Evolutionary conservation across 106 monocot genomes (phyloP).

Genomic region (Vanilla planifolia): DNA sequence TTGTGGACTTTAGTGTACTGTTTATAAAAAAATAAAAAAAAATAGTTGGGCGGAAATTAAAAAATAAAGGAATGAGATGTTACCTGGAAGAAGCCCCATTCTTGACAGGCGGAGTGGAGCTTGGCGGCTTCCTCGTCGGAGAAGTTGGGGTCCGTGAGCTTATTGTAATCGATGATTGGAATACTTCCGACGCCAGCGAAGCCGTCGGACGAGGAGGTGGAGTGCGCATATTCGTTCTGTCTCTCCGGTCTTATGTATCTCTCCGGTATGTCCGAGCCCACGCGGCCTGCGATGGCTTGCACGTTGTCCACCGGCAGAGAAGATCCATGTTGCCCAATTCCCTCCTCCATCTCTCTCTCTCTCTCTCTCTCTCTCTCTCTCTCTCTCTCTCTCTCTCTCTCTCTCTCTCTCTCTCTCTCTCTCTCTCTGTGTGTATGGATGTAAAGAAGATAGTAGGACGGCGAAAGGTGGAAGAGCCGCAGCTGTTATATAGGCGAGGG

Average conservation of each 20-base stretch:
- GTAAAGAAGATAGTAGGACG: too few relatives aligned
- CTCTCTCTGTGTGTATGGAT: too few relatives aligned
- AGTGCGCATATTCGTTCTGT: too few relatives aligned
- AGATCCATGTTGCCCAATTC: conserved; percentile 1
- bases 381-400: too few relatives aligned
- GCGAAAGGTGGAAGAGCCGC: too few relatives aligned
- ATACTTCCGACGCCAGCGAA: conserved; percentile 9
- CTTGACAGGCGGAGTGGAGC: conserved; percentile 15
- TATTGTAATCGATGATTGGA: conserved; percentile 36
- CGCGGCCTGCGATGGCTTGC: conserved; percentile 24
- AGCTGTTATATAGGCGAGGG: too few relatives aligned
- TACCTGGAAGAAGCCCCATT: conserved; percentile 33
- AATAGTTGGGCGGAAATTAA: not conserved
- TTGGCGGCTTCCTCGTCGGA: conserved; percentile 19
- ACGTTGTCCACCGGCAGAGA: conserved; percentile 22
- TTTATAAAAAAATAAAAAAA: not conserved
- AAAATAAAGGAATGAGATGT: not conserved
- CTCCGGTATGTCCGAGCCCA: conserved; percentile 10
- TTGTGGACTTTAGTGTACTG: too few relatives aligned
- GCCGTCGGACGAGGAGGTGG: not conserved
- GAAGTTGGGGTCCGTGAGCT: conserved; percentile 18
- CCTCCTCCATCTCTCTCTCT: too few relatives aligned
- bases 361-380: too few relatives aligned
- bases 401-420: too few relatives aligned
- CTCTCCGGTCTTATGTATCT: conserved; percentile 39